These are phyloP conservation scores for Neurospora sp. DNA, from an alignment of 495 filamentous ascomycete species.

Conservation along the genomic window DNA sequence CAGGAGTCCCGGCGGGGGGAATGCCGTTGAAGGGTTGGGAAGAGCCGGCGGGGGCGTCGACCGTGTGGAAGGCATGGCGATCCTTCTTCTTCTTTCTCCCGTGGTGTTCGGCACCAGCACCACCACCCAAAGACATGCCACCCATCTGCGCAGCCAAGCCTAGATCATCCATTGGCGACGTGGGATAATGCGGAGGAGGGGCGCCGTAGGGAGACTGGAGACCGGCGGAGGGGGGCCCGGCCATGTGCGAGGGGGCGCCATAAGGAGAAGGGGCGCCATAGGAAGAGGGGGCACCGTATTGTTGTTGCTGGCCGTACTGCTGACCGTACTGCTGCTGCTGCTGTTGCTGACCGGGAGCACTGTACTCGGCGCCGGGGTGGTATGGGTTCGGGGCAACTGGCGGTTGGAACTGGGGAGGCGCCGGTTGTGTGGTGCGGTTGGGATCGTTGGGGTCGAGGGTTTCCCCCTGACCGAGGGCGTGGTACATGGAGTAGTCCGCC, in stretches of 20 bases:
- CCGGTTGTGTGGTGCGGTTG: slow-evolving; percentile 46
- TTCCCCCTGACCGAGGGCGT: slow-evolving; percentile 57
- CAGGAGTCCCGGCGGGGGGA: slow-evolving; percentile 47
- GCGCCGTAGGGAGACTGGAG: slow-evolving; percentile 6
- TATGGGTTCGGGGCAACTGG: slow-evolving; percentile 43
- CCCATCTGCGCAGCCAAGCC: slow-evolving; percentile 82
- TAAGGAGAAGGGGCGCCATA: background rate
- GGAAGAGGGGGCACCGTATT: slow-evolving; percentile 26
- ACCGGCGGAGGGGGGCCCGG: slow-evolving; percentile 22
- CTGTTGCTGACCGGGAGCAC: slow-evolving; percentile 5
- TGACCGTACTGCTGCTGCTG: slow-evolving; percentile 19
- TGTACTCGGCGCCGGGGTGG: slow-evolving; percentile 48
- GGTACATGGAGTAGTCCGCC: slow-evolving; percentile 72
- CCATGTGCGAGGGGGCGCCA: slow-evolving; percentile 22
- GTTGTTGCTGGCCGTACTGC: slow-evolving; percentile 15
- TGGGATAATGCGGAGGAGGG: slow-evolving; percentile 3
- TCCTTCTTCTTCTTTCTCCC: slow-evolving; percentile 82
- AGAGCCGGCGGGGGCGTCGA: slow-evolving; percentile 58
- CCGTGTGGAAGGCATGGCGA: slow-evolving; percentile 80
- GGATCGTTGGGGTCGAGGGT: slow-evolving; percentile 52
- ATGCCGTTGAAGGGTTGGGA: slow-evolving; percentile 58
- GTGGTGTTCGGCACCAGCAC: slow-evolving; percentile 38
- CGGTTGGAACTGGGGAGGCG: slow-evolving; percentile 47
- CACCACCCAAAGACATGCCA: slow-evolving; percentile 54
- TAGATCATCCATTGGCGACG: slow-evolving; percentile 30